phyloP scores from a whole-genome alignment of 129 eudicot genomes.

The Ambrosia artemisiifolia region DNA sequence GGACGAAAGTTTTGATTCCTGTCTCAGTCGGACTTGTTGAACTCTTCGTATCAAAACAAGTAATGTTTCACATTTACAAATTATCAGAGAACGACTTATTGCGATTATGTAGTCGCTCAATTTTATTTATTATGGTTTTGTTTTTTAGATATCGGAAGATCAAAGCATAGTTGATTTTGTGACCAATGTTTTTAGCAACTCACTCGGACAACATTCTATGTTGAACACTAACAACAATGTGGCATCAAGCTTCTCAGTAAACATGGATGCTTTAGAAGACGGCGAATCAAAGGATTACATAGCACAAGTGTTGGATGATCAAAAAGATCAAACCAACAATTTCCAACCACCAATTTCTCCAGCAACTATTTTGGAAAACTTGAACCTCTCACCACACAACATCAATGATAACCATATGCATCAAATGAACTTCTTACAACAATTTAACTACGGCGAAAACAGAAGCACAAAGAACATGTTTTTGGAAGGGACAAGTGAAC shows the following conservation, averaged over 20 bases:
- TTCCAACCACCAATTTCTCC: conserved; percentile 52
- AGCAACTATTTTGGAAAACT: conserved; percentile 44
- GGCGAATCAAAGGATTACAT: conserved; percentile 28
- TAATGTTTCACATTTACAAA: conserved; percentile 5
- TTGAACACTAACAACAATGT: conserved; percentile 29
- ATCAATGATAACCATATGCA: conserved; percentile 28
- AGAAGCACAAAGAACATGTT: conserved; percentile 35
- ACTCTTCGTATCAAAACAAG: conserved; percentile 75
- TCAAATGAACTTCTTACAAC: conserved; percentile 52
- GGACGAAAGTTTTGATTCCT: conserved; percentile 70
- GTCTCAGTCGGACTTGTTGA: conserved; percentile 55
- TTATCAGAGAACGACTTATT: not conserved
- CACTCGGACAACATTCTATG: conserved; percentile 45
- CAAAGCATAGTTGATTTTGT: conserved; percentile 59
- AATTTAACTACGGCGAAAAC: conserved; percentile 34
- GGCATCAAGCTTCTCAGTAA: conserved; percentile 41
- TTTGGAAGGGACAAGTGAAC: conserved; percentile 36
- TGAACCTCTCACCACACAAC: conserved; percentile 37
- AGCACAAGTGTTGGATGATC: conserved; percentile 37
- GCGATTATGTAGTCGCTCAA: no score
- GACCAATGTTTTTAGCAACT: conserved; percentile 52
- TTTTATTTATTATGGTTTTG: not conserved
- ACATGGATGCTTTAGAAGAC: conserved; percentile 26
- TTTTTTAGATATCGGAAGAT: conserved; percentile 71
- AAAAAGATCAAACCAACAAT: conserved; percentile 32